Conservation (phyloP, 2,329 filamentous ascomycete genomes). For the Dryadomyces sulphureus region DNA sequence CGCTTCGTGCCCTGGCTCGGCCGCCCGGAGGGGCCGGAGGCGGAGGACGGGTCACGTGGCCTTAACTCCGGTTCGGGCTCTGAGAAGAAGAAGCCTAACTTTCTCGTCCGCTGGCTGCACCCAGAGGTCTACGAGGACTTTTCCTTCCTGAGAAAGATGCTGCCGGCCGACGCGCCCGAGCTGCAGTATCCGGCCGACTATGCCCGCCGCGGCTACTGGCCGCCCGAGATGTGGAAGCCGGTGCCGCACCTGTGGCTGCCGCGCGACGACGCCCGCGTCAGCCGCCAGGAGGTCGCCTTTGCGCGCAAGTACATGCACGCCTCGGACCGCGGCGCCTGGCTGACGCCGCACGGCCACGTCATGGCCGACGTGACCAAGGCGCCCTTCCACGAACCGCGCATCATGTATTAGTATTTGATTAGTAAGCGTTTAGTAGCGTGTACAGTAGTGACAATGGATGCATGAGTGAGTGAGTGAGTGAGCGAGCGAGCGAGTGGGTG, state of each 20-base stretch:
- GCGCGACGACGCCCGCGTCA: slow-evolving; percentile 53
- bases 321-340: slow-evolving; percentile 54
- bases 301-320: slow-evolving; percentile 53
- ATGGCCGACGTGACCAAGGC: slow-evolving; percentile 13
- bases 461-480: too few species aligned
- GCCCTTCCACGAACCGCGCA: slow-evolving; percentile 15
- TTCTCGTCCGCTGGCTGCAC: slow-evolving; percentile 42
- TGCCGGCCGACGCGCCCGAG: slow-evolving; percentile 3
- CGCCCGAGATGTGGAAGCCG: slow-evolving; percentile 49
- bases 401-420: slow-evolving; percentile 10
- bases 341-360: slow-evolving; percentile 36
- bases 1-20: slow-evolving; percentile 5
- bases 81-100: slow-evolving; percentile 25
- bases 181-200: slow-evolving; percentile 19
- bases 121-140: slow-evolving; percentile 45
- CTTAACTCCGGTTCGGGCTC: neutral
- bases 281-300: slow-evolving; percentile 54
- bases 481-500: too few species aligned
- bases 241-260: slow-evolving; percentile 63
- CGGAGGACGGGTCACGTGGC: neutral
- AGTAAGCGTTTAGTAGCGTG: too few species aligned
- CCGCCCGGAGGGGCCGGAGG: neutral
- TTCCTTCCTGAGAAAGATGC: slow-evolving; percentile 32
- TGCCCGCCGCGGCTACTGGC: slow-evolving; percentile 51
- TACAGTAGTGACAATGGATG: too few species aligned